Percentiles rank a stretch among this genome's conserved stretches.
phyloP scores from a whole-genome alignment of 305 asterid species.

The Vinca major region DNA sequence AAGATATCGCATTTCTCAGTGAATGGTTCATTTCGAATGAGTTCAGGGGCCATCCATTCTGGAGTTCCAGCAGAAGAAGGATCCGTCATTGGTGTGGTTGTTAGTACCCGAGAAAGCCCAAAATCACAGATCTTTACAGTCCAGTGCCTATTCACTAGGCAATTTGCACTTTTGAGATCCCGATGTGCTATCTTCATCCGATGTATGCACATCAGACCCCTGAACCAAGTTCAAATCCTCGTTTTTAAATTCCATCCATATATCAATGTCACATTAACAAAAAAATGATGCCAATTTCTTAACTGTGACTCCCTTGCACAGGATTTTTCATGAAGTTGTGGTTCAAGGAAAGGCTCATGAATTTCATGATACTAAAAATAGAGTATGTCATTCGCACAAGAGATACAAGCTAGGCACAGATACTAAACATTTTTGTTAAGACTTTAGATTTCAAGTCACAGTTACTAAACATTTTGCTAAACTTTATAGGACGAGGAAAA shows the following conservation, averaged over 20 bases:
- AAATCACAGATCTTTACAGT: conserved; percentile 90
- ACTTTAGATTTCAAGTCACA: background rate
- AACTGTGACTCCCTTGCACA: background rate
- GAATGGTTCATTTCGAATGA: conserved; percentile 72
- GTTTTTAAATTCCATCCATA: too few relatives aligned
- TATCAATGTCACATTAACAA: background rate
- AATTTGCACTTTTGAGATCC: conserved; percentile 90
- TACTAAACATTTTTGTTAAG: too few relatives aligned
- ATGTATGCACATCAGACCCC: conserved; percentile 97
- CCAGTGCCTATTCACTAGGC: conserved; percentile 92
- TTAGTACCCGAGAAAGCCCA: conserved; percentile 83
- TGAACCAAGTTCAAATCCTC: conserved; percentile 23
- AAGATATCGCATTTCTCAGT: conserved; percentile 93
- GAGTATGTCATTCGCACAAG: background rate
- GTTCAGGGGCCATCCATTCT: conserved; percentile 99
- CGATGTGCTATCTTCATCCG: conserved; percentile 97
- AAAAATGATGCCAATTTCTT: too few relatives aligned
- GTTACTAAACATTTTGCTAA: background rate
- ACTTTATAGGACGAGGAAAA: background rate
- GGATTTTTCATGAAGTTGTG: background rate
- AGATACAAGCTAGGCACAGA: too few relatives aligned
- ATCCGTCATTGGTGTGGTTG: conserved; percentile 48
- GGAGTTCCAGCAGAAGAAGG: conserved; percentile 92
- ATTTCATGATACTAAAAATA: background rate
- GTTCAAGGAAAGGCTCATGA: background rate